Base-by-base conservation (phyloP, 306 rosid genomes). In the Abrus pulchellus region DNA sequence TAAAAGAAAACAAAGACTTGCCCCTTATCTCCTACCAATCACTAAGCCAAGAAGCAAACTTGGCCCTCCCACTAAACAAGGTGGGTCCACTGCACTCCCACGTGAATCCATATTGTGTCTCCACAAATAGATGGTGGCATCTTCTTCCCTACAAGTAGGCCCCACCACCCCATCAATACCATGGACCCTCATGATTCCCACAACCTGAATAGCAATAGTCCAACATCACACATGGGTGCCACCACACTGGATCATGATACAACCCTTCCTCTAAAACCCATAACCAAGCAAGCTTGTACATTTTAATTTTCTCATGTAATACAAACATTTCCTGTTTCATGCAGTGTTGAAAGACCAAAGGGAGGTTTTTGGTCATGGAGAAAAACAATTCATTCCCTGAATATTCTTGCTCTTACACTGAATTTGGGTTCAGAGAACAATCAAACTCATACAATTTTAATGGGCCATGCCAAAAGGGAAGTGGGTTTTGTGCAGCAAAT, bases 381-480 rank as follows among this genome's bases (percentile, higher is more conserved):
- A 88, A 92, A 68, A 90, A 90, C 89, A 90, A 84, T 74, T 86
- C 93, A 1, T 79, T 77, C 68, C 90, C 93, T 43, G 86, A 88
- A 53, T 84, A 87, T 71, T 79, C 84, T 0, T 85, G 89, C 30
- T 80, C 91, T 5, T 85, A 85, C 72, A 55, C 82, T 11, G 94
- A 92, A 34, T 92, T 90, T 6, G 91, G 87, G 5, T 92, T 75
- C 52, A 41, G 57, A 47, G 92, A 90, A 53, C 40, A 84, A 57
- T 86, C 93, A 28, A 85, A 70, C 71, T 90, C 95, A 0, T 90
- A 90, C 38, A 89, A 82, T 64, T 92, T 92, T 83, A 92, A 92
- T 10, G 94, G 92, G 13, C 92, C 95, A 3, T 9, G 11, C n/a
- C 85, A 70, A 1, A 88, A 88, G 76, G 95, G 85, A 33, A 85